Evolutionary conservation across 164 flowering plant genomes (phyloP).

Genomic region (Saururus chinensis): DNA sequence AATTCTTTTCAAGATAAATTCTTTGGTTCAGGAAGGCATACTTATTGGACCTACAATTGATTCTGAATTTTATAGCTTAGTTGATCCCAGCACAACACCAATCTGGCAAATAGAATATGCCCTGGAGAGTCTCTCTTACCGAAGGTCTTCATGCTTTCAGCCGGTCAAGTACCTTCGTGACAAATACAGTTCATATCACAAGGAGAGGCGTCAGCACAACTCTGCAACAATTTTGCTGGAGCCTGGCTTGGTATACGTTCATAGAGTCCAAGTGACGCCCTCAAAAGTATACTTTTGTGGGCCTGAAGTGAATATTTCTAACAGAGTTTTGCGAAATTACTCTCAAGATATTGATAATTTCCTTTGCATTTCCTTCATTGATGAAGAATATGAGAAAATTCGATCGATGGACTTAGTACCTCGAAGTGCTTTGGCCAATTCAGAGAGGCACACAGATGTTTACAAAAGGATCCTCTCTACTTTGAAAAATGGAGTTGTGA

Average conservation of each 20-base stretch:
- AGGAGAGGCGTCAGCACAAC: conserved; percentile 10
- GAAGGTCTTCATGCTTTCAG: conserved; percentile 70
- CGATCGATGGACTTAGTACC: conserved; percentile 46
- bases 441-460: conserved; percentile 26
- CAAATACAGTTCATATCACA: conserved; percentile 30
- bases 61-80: conserved; percentile 33
- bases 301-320: conserved; percentile 74
- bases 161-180: conserved; percentile 61
- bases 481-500: conserved; percentile 49
- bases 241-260: conserved; percentile 60
- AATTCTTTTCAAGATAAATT: conserved; percentile 53
- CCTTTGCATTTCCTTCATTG: conserved; percentile 71
- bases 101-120: conserved; percentile 42
- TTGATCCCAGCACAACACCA: conserved; percentile 36
- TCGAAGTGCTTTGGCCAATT: conserved; percentile 18
- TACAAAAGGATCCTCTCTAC: conserved; percentile 49
- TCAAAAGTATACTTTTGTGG: conserved; percentile 61
- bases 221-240: conserved; percentile 40
- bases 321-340: conserved; percentile 58
- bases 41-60: conserved; percentile 58
- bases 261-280: conserved; percentile 75
- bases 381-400: conserved; percentile 62
- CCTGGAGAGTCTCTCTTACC: conserved; percentile 44
- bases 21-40: conserved; percentile 67
- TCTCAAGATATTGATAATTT: conserved; percentile 47